Conservation (phyloP, 495 filamentous ascomycete genomes). For the Annulohypoxylon maeteangense region DNA sequence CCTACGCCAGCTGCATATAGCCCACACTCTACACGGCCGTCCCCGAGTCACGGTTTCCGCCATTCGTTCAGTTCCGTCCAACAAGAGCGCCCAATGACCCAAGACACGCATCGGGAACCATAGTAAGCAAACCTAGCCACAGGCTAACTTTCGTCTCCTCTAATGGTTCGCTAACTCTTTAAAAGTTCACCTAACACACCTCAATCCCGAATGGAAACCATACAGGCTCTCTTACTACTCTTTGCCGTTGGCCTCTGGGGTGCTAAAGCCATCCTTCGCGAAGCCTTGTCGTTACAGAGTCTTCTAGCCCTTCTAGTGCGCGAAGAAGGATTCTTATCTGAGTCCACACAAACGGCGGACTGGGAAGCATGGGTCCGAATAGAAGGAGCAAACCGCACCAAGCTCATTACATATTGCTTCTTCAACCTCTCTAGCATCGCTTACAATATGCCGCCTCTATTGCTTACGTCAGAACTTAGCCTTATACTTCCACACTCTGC, state of each 20-base stretch:
- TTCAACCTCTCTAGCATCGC: constrained; percentile 68
- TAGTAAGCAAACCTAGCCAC: constrained; percentile 51
- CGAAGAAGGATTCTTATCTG: constrained; percentile 62
- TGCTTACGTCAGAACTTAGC: constrained; percentile 71
- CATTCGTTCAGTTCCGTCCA: constrained; percentile 64
- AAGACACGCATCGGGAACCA: constrained; percentile 62
- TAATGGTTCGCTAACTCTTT: constrained; percentile 35
- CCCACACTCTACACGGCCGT: constrained; percentile 62
- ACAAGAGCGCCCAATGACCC: constrained; percentile 61
- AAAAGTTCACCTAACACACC: constrained; percentile 60
- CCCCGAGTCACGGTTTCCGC: constrained; percentile 60
- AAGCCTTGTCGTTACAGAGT: constrained; percentile 65
- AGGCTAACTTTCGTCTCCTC: not conserved
- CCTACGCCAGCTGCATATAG: constrained; percentile 62
- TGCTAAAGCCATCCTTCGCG: constrained; percentile 65
- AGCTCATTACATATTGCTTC: constrained; percentile 68
- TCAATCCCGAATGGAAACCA: constrained; percentile 65
- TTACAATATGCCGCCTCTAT: constrained; percentile 66
- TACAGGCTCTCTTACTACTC: constrained; percentile 65
- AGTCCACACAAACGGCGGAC: constrained; percentile 54
- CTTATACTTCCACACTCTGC: constrained; percentile 68
- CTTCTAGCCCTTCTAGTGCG: constrained; percentile 64
- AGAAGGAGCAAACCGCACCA: constrained; percentile 65
- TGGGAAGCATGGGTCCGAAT: constrained; percentile 70
- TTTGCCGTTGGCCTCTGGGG: constrained; percentile 69